Evolutionary conservation across 2,329 filamentous ascomycete species (phyloP), one percentile per base, ranked within the genome.

Genomic region (Colletotrichum endophyticum): DNA sequence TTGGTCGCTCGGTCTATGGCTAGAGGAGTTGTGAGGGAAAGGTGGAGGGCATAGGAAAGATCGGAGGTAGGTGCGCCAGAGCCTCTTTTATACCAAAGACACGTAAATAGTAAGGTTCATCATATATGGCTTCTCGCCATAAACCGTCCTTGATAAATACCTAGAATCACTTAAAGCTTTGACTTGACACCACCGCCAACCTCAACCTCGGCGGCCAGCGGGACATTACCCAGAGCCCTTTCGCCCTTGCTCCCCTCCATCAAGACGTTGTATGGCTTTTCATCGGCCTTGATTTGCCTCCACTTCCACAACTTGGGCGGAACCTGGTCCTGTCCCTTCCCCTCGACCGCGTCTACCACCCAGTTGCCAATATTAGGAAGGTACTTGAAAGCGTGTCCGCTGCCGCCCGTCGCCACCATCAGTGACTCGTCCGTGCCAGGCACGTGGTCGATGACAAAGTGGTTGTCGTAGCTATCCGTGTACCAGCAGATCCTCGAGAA

Each of bases 361-460:
- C 85, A 86, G 44, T 88, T 87, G 2, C 91, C 91, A 78, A 93
- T 87, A 5, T 89, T 88, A 0, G 91, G 91, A 66, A 92, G 80
- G 75, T 91, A 93, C 79, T 93, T 93, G 81, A 92, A 93, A 0
- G 86, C 92, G 81, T 93, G 92, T 0, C 92, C 92, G 44, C 88
- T 90, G 0, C 92, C 92, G 1, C 91, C 92, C 0, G 91, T 93
- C 4, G 91, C 91, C 0, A 93, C 86, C 79, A 92, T 89, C 1
- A 93, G 80, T 3, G 71, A 30, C 9, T 22, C 28, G 1, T 44
- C 39, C 8, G 62, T 67, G 0, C 88, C 87, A 89, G 87, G 73
- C 85, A 87, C 34, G 72, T 80, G 72, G 2, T 81, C 78, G 30
- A 88, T 82, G 1, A 84, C 84, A 78, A 89, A 92, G 75, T 91